These are phyloP conservation scores for Fusarium sp. DNA, from an alignment of 2,329 filamentous ascomycete genomes.

Conservation along the genomic window DNA sequence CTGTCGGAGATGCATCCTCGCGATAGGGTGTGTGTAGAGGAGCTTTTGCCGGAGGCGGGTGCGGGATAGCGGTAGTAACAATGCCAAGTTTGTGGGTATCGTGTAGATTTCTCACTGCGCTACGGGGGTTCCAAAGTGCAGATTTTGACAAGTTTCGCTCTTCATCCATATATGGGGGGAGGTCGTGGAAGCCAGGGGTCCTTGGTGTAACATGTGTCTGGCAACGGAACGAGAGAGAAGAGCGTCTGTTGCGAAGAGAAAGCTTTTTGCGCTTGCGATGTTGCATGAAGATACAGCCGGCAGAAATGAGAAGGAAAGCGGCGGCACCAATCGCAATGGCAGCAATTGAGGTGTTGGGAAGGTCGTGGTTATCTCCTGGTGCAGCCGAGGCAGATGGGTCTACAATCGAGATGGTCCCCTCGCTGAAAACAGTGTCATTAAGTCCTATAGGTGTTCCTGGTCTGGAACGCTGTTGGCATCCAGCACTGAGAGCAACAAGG, in stretches of 20 bases:
- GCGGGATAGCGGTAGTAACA: constrained; percentile 37
- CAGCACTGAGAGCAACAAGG: constrained; percentile 63
- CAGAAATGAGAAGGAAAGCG: constrained; percentile 52
- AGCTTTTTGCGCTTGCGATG: constrained; percentile 58
- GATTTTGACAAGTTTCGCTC: constrained; percentile 36
- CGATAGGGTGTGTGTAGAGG: constrained; percentile 27
- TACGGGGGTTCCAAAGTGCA: constrained; percentile 21
- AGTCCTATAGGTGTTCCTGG: constrained; percentile 53
- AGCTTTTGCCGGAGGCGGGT: constrained; percentile 34
- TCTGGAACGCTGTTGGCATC: constrained; percentile 61
- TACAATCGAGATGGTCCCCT: constrained; percentile 47
- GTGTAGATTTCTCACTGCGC: constrained; percentile 4
- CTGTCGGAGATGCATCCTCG: constrained; percentile 48
- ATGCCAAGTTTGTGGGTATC: constrained; percentile 24
- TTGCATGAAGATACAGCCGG: constrained; percentile 58
- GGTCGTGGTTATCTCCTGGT: constrained; percentile 17
- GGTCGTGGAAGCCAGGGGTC: constrained; percentile 35
- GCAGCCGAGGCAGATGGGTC: constrained; percentile 47
- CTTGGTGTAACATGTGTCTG: constrained; percentile 53
- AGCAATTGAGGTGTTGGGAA: constrained; percentile 56
- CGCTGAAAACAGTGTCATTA: constrained; percentile 60
- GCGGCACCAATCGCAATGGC: constrained; percentile 58
- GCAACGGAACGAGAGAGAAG: constrained; percentile 64
- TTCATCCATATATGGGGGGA: constrained; percentile 24
- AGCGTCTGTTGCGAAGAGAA: constrained; percentile 40